Base-by-base conservation (phyloP, 2,329 filamentous ascomycete species). In the Corynespora cassiicola region DNA sequence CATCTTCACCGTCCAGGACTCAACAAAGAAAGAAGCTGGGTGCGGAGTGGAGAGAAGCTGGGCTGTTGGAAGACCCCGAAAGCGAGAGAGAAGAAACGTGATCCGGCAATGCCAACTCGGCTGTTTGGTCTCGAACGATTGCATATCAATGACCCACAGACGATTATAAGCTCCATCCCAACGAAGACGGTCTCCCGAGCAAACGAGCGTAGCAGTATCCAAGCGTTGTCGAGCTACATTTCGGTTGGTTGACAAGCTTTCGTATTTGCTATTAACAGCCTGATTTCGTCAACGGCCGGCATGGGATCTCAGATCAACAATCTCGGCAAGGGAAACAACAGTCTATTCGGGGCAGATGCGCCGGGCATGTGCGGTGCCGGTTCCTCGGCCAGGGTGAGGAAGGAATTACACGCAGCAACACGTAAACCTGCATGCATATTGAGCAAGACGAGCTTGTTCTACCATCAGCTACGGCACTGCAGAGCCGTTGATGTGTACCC, bases 231-330 rank as follows among this genome's bases (percentile, higher is more conserved):
- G 25, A n/a, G n/a, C n/a, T n/a, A n/a, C n/a, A 47, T 52, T 33
- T 52, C 50, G 52, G 43, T 47, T 42, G 16, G 24, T 21, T 34
- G 37, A 23, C 31, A 50, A 43, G 34, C 38, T 41, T 50, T 42
- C 35, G 21, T 33, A 37, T 23, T 12, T 20, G 22, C 30, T 25
- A 32, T 40, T 37, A 50, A 40, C 47, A 49, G 41, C 36, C 46
- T 44, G 39, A 55, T 44, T 31, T 34, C 39, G 45, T 40, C 42
- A 48, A 44, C 30, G 30, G 42, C 35, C 38, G 30, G 31, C 37
- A 35, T 33, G 29, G 34, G 38, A 19, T 5, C 16, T 23, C 4
- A 25, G 37, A 40, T 41, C 37, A 34, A 39, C 38, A 28, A 16
- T 19, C 45, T 47, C 45, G 44, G 34, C 42, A 39, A 39, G 20